Base-by-base conservation (phyloP, 192 early-diverging fungal species). In the Diversispora epigaea region DNA sequence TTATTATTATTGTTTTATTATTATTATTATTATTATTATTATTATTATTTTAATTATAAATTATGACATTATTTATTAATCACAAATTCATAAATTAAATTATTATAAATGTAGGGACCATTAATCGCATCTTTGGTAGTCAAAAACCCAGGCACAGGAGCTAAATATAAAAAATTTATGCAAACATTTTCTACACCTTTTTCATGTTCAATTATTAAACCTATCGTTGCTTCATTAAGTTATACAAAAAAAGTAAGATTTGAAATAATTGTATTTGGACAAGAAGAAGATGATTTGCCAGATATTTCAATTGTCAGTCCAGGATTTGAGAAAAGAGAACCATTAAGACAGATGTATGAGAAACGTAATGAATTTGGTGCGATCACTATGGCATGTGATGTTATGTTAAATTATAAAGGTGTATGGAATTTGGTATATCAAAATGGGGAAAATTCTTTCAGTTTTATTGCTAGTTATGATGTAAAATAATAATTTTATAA, bases 121-220 rank as follows among this genome's bases (percentile, higher is more conserved):
- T 3, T 3, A 3, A 25, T 55, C 1, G 15, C 10, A 22, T 6
- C 19, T n/a, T 44, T 46, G 1, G 25, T 58, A 63, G 6, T 74
- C 14, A 49, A 58, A 49, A 74, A 74, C 41, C 14, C 15, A 17
- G 72, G 72, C 21, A 62, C 56, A 17, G 72, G 72, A 11, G 15
- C 60, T 17, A 74, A 63, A 22, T 74, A 74, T 9, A 44, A 46
- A 46, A 57, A 22, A 74, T 74, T 74, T 46, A 46, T 62, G n/a
- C 2, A 63, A 9, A 61, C 9, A 49, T 74, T 50, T 6, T 3
- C 3, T 9, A 15, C 25, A 19, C 15, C 44, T 45, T 49, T 49
- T 63, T 17, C 39, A 47, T 49, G 45, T 63, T 49, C 72, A 40
- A 47, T 74, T 19, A 32, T 74, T 12, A 57, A 15, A 5, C 72